phyloP scores from a whole-genome alignment of 2,329 filamentous ascomycete species.

The Phaeophleospora eucalypticola region DNA sequence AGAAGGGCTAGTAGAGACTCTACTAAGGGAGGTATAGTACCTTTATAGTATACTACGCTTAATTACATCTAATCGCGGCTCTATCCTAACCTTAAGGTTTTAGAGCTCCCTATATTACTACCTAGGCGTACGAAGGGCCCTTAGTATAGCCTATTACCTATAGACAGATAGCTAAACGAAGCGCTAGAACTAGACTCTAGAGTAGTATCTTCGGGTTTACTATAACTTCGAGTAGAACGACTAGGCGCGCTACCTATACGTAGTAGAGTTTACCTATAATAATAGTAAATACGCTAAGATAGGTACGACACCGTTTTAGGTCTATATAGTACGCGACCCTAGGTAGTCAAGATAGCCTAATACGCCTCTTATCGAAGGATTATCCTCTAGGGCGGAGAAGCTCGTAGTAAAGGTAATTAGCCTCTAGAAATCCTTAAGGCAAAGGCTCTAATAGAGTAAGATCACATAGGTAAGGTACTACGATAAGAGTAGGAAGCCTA shows the following conservation, averaged over 20 bases:
- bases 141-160: slow-evolving; percentile 9
- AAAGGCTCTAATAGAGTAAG: neutral
- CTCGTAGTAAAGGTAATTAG: neutral
- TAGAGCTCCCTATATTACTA: slow-evolving; percentile 6
- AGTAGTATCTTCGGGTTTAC: neutral
- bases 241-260: neutral
- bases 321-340: neutral
- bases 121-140: neutral
- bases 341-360: neutral
- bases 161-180: neutral
- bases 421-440: neutral
- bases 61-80: slow-evolving; percentile 14
- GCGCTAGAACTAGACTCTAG: neutral
- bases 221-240: slow-evolving; percentile 1
- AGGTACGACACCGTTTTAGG: slow-evolving; percentile 2
- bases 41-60: slow-evolving; percentile 9
- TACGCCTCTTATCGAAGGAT: neutral
- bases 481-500: neutral
- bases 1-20: slow-evolving; percentile 4
- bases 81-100: slow-evolving; percentile 7
- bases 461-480: neutral
- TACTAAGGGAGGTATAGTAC: slow-evolving; percentile 13
- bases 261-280: slow-evolving; percentile 5
- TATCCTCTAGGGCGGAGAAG: neutral
- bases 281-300: slow-evolving; percentile 1